A percentile compares a stretch with the other conserved stretches of the same genome.
Evolutionary conservation across 352 stramenopile species (phyloP).

Genomic region (Pelagophyceae sp.): DNA sequence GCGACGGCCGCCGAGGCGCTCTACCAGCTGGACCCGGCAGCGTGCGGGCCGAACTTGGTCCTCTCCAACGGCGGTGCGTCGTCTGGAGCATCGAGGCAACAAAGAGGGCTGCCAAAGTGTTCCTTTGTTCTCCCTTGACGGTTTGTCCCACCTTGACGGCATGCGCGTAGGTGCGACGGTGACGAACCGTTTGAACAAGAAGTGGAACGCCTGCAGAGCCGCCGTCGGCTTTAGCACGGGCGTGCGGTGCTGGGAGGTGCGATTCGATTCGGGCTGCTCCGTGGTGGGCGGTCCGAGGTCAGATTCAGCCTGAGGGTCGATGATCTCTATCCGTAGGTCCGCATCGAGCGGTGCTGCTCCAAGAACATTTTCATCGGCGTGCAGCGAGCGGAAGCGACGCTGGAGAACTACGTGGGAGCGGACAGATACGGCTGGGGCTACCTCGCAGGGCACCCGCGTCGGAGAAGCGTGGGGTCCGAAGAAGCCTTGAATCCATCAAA

Average conservation of each 20-base stretch:
- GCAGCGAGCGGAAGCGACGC: slow-evolving; percentile 50
- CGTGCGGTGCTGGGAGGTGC: slow-evolving; percentile 71
- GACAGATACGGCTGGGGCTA: slow-evolving; percentile 74
- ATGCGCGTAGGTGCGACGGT: too few relatives aligned
- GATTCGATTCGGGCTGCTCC: slow-evolving; percentile 68
- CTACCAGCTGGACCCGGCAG: slow-evolving; percentile 57
- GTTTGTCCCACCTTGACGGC: too few relatives aligned
- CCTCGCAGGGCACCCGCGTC: too few relatives aligned
- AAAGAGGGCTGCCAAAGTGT: not conserved
- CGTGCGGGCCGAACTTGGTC: slow-evolving; percentile 61
- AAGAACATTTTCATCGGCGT: slow-evolving; percentile 84
- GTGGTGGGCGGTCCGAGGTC: too few relatives aligned
- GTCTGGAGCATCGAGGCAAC: too few relatives aligned
- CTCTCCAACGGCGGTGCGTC: slow-evolving; percentile 32
- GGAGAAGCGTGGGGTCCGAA: too few relatives aligned
- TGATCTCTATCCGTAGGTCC: too few relatives aligned
- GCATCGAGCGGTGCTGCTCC: slow-evolving; percentile 68
- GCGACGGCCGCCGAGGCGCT: slow-evolving; percentile 52
- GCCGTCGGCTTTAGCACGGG: slow-evolving; percentile 58
- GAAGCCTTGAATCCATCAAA: too few relatives aligned
- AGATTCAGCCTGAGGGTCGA: too few relatives aligned
- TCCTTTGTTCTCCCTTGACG: not conserved
- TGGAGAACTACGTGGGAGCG: slow-evolving; percentile 78
- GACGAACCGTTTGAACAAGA: slow-evolving; percentile 72
- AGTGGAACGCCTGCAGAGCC: slow-evolving; percentile 70